Conservation (phyloP, 257 asterid genomes). For the Nicotiana attenuata region DNA sequence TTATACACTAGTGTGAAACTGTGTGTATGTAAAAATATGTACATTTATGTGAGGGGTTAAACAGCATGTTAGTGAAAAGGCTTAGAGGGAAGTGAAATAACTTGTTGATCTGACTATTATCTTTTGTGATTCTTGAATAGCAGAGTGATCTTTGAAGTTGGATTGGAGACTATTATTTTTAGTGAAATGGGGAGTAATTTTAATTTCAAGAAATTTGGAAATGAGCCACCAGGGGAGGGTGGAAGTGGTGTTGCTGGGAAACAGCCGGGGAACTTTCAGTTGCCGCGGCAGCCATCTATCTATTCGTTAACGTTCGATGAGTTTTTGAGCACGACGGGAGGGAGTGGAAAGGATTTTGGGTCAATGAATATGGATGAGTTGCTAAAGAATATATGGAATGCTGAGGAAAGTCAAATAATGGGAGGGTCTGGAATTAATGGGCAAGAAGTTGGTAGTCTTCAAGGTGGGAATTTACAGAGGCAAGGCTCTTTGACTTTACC, state of each 20-base stretch:
- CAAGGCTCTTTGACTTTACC: too few relatives aligned
- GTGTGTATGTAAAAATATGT: neutral
- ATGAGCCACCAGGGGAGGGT: conserved; percentile 32
- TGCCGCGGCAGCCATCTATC: conserved; percentile 68
- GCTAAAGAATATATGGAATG: too few relatives aligned
- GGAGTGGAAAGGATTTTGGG: too few relatives aligned
- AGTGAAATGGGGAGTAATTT: conserved; percentile 55
- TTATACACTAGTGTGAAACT: neutral
- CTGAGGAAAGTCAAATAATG: too few relatives aligned
- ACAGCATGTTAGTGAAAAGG: neutral
- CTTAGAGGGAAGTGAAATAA: neutral
- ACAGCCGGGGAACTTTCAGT: conserved; percentile 28
- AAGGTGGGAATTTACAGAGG: too few relatives aligned
- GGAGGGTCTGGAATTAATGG: too few relatives aligned
- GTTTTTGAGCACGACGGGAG: too few relatives aligned
- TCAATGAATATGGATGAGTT: too few relatives aligned
- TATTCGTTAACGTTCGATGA: conserved; percentile 89
- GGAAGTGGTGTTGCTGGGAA: conserved; percentile 41
- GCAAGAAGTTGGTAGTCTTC: too few relatives aligned
- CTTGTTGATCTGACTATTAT: conserved; percentile 18
- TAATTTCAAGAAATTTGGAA: conserved; percentile 62
- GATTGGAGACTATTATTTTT: conserved; percentile 9
- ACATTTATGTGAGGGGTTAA: neutral
- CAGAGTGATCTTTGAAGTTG: conserved; percentile 23
- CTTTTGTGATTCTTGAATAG: conserved; percentile 22